Percentiles rank a stretch among this genome's conserved stretches.
These are phyloP conservation scores for Astragalus glycyphyllos DNA, from an alignment of 306 rosid species.

Conservation along the genomic window DNA sequence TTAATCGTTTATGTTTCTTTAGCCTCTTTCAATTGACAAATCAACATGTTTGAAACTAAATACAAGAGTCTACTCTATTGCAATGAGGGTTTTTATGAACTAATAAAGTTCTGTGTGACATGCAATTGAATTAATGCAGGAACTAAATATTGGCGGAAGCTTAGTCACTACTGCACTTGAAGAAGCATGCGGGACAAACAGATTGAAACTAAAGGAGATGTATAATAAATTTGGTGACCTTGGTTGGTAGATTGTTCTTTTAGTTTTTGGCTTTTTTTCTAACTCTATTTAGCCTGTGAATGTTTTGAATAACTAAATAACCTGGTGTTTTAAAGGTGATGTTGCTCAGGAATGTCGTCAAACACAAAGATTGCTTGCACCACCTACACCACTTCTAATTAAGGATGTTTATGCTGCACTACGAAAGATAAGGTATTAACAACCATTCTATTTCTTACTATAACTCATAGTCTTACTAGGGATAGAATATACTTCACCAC, in stretches of 20 bases:
- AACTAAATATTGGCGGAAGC: conserved; percentile 88
- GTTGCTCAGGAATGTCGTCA: conserved; percentile 95
- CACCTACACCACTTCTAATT: conserved; percentile 78
- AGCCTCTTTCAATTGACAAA: conserved; percentile 3
- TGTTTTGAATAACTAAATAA: conserved; percentile 40
- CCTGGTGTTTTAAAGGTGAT: conserved; percentile 73
- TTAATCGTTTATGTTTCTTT: conserved; percentile 24
- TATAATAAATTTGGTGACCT: conserved; percentile 90
- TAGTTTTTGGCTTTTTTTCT: conserved; percentile 38
- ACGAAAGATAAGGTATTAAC: conserved; percentile 72
- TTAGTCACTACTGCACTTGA: conserved; percentile 81
- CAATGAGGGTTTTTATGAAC: conserved; percentile 30
- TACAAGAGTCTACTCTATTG: conserved; percentile 18
- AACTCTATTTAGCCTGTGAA: conserved; percentile 31
- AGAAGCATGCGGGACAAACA: conserved; percentile 84
- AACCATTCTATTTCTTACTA: conserved; percentile 27
- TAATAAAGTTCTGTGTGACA: background rate
- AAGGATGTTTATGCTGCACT: conserved; percentile 78
- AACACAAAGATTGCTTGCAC: conserved; percentile 84
- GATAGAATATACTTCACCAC: conserved; percentile 1
- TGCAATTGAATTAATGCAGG: conserved; percentile 58
- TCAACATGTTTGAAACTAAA: conserved; percentile 4
- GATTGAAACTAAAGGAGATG: conserved; percentile 80
- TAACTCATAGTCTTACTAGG: conserved; percentile 4
- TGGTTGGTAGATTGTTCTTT: conserved; percentile 58